Conservation (phyloP, 352 stramenopile species). For the Globisporangium iwayamae region DNA sequence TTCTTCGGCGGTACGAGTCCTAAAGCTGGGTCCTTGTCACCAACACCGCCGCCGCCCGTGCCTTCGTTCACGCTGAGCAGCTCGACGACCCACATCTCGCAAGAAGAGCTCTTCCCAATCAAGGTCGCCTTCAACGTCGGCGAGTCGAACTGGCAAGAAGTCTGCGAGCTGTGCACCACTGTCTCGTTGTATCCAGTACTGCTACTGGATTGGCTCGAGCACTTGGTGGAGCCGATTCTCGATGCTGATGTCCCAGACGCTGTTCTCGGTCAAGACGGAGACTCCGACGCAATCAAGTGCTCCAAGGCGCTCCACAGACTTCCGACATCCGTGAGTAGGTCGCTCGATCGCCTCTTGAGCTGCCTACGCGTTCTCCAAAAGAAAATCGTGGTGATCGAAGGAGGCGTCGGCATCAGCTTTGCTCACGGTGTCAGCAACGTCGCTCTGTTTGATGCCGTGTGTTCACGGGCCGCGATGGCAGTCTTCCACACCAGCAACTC, state of each 20-base stretch:
- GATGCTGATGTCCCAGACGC: conserved; percentile 28
- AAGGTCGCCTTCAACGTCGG: conserved; percentile 78
- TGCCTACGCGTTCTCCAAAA: conserved; percentile 41
- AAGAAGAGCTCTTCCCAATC: conserved; percentile 56
- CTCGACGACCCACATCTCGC: conserved; percentile 13
- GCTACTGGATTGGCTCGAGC: conserved; percentile 78
- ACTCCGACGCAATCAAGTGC: conserved; percentile 15
- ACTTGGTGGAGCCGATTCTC: conserved; percentile 60
- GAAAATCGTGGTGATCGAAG: conserved; percentile 24
- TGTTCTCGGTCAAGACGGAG: conserved; percentile 19
- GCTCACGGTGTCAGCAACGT: conserved; percentile 1
- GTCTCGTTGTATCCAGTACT: conserved; percentile 35
- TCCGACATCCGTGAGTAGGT: conserved; percentile 42
- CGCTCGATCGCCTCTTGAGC: conserved; percentile 60
- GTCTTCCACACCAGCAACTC: conserved; percentile 49
- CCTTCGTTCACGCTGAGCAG: conserved; percentile 18
- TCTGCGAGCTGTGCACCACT: conserved; percentile 22
- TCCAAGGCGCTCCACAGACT: conserved; percentile 57
- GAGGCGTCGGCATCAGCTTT: conserved; percentile 3
- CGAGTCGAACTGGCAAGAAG: conserved; percentile 60
- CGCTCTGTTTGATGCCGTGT: conserved; percentile 44
- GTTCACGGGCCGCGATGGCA: conserved; percentile 53
- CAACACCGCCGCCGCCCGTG: conserved; percentile 20
- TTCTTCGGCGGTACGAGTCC: not conserved
- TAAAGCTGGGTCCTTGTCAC: not conserved